These are phyloP conservation scores for Aegilops sharonensis DNA, from an alignment of 176 grass and related monocot species.

Conservation along the genomic window DNA sequence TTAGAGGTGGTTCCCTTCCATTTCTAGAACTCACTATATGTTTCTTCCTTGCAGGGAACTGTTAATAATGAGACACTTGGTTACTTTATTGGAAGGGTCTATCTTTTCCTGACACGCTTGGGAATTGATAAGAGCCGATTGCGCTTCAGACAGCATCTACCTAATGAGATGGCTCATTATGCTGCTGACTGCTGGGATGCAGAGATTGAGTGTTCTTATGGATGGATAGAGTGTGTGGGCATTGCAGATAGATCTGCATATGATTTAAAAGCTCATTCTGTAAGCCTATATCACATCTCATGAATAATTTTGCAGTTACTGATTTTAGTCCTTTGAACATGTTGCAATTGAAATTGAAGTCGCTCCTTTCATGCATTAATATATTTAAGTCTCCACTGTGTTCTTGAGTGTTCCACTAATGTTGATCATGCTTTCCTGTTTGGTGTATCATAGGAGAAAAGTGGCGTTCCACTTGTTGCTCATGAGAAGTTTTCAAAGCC, in stretches of 20 bases:
- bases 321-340: background rate
- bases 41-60: slow-evolving; percentile 47
- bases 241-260: slow-evolving; percentile 89
- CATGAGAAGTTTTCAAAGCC: slow-evolving; percentile 71
- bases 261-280: slow-evolving; percentile 76
- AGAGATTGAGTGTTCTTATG: slow-evolving; percentile 80
- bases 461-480: slow-evolving; percentile 65
- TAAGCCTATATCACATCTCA: slow-evolving; percentile 29
- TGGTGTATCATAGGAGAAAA: slow-evolving; percentile 62
- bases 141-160: slow-evolving; percentile 78
- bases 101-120: slow-evolving; percentile 72
- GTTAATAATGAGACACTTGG: slow-evolving; percentile 89
- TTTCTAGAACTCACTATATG: background rate
- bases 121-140: slow-evolving; percentile 65
- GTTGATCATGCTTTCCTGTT: background rate
- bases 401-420: slow-evolving; percentile 3
- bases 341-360: background rate
- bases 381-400: background rate
- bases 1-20: background rate
- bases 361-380: background rate
- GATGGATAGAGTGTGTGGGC: slow-evolving; percentile 84
- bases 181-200: slow-evolving; percentile 90
- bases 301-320: background rate
- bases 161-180: slow-evolving; percentile 93
- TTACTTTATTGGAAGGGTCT: slow-evolving; percentile 87